Base-by-base conservation (phyloP, 352 stramenopile genomes). In the Saprolegnia parasitica region DNA sequence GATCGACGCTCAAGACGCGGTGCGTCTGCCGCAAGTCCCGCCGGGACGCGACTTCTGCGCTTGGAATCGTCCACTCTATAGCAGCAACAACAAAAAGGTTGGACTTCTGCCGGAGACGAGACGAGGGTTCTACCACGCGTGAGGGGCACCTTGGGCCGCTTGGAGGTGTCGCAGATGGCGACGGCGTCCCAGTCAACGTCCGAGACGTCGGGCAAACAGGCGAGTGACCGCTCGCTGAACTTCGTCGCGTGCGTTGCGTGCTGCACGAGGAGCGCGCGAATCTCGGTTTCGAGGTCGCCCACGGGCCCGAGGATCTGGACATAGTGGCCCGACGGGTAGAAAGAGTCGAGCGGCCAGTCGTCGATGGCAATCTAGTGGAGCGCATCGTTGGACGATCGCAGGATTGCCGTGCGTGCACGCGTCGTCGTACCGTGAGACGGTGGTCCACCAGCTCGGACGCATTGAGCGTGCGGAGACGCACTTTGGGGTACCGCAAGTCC, bases 1-100 rank as follows among this genome's bases (percentile, higher is more conserved):
- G 89, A 46, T 97, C 89, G 18, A 97, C 84, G 72, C 88, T 96
- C 62, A 97, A 96, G n/a, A 95, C 78, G 6, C 84, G 83, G 60
- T 92, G 84, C 6, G 77, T 80, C 32, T 55, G 45, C 3, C 88
- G 81, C 50, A 97, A 55, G 60, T 97, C 88, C n/a, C 79, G 81
- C 58, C 89, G 81, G 13, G 24, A 56, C 0, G 56, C 56, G 13
- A 81, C 57, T 72, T 95, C 87, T 4, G 83, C 77, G 0, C 63
- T 37, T 0, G 83, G 80, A 10, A 96, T 68, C 4, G 77, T 57
- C 87, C 88, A 96, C 45, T 91, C 84, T 39, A 92, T 66, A 60
- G 26, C 21, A 60, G 4, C 21, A 37, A n/a, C n/a, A n/a, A n/a
- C n/a, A n/a, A n/a, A n/a, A n/a, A n/a, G n/a, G n/a, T n/a, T n/a